phyloP scores from a whole-genome alignment of 805 yeast species.

The Jamesozyma hellenica region DNA sequence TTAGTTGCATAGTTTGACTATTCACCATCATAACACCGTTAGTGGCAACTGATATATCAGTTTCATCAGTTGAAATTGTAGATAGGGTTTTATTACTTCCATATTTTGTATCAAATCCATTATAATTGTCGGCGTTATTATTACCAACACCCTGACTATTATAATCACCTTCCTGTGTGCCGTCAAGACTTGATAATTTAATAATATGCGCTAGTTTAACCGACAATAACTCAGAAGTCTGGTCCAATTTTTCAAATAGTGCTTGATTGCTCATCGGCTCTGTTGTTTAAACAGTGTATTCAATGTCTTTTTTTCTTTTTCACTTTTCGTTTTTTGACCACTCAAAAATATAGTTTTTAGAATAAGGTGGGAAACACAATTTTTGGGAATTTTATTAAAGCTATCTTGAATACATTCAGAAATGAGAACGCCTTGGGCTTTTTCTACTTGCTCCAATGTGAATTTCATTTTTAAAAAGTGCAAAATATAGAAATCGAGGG shows the following conservation, averaged over 20 bases:
- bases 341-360: too few relatives aligned
- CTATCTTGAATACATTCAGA: too few relatives aligned
- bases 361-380: too few relatives aligned
- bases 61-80: slow-evolving; percentile 1
- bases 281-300: too few relatives aligned
- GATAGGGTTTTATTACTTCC: background rate
- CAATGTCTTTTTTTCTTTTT: too few relatives aligned
- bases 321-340: background rate
- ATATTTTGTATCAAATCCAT: background rate
- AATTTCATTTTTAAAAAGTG: too few relatives aligned
- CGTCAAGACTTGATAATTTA: slow-evolving; percentile 18
- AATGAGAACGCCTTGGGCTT: too few relatives aligned
- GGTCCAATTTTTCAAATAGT: slow-evolving; percentile 23
- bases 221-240: slow-evolving; percentile 22
- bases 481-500: too few relatives aligned
- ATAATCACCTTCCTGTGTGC: slow-evolving; percentile 9
- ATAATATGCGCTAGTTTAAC: slow-evolving; percentile 23
- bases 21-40: slow-evolving; percentile 22
- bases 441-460: too few relatives aligned
- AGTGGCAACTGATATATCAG: slow-evolving; percentile 21
- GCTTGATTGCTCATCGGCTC: slow-evolving; percentile 29
- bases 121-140: slow-evolving; percentile 5
- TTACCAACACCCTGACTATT: too few relatives aligned
- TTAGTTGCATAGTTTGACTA: slow-evolving; percentile 25
- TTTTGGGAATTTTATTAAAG: too few relatives aligned